Conservation (phyloP, 2,329 filamentous ascomycete genomes). For the Aspergillus tanneri region DNA sequence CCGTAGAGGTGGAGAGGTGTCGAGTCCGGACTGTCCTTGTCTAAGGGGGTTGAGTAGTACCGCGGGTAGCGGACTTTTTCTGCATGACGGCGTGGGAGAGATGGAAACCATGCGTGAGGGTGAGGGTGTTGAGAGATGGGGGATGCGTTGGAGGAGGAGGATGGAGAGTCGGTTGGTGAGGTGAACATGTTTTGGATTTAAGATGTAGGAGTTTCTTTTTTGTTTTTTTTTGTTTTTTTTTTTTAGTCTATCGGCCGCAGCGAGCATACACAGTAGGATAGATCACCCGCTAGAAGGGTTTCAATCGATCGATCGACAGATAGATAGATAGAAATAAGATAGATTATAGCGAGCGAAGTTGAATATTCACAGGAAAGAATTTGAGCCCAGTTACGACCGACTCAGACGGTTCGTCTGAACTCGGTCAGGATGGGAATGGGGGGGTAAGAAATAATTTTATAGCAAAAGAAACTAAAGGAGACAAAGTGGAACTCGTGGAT, state of each 20-base stretch:
- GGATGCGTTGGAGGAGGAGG: conserved; percentile 28
- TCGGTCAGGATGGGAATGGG: conserved; percentile 11
- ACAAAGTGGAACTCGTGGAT: conserved; percentile 11
- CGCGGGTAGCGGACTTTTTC: too few relatives aligned
- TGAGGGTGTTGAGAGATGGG: conserved; percentile 28
- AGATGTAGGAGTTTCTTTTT: too few relatives aligned
- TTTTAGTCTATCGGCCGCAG: neutral
- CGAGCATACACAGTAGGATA: too few relatives aligned
- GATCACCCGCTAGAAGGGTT: neutral
- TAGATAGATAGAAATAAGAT: neutral
- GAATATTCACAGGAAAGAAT: conserved; percentile 3
- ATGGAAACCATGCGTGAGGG: conserved; percentile 26
- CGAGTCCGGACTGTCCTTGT: conserved; percentile 27
- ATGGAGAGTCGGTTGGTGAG: conserved; percentile 28
- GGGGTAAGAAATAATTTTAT: conserved; percentile 17
- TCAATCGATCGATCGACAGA: neutral
- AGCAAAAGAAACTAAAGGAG: conserved; percentile 11
- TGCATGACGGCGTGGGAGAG: conserved; percentile 25
- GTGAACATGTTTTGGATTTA: conserved; percentile 23
- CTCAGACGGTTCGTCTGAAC: conserved; percentile 15
- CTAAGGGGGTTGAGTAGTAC: conserved; percentile 22
- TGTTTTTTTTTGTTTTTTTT: neutral
- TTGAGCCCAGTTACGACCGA: conserved; percentile 11
- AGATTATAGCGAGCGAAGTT: neutral
- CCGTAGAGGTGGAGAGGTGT: conserved; percentile 36